Evolutionary conservation across 1,284 basidiomycete genomes (phyloP), one percentile per base, ranked within the genome.

Genomic region (Cryptococcus sp.): DNA sequence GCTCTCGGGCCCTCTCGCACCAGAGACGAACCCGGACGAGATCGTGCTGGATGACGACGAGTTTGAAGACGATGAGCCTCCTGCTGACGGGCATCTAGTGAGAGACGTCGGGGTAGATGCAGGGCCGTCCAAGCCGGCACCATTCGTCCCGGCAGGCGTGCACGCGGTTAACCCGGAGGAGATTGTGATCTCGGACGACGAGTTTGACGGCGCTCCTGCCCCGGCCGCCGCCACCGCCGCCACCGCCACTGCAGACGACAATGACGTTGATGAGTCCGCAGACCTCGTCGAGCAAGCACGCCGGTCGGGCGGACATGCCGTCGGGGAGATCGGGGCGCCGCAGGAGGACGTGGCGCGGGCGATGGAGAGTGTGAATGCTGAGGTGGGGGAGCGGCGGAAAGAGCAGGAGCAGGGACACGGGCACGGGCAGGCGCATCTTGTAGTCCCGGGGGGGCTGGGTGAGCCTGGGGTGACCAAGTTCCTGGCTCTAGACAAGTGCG

Each of bases 401-500:
- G 23, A 21, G 46, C 36, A 15, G 52, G 52, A 42, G 43, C 57
- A 38, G 40, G 24, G n/a, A n/a, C 33, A 53, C 70, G 73, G 8
- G 64, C 65, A 3, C n/a, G n/a, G n/a, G 16, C 28, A 37, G 20
- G 8, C 24, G 21, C 6, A 12, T 15, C n/a, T 67, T 66, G 35
- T 59, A 20, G 66, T 56, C 56, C n/a, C 57, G 28, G 44, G 56
- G 11, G 45, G 56, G 18, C n/a, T 45, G 46, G 36, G 54, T 35
- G 59, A 70, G 60, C 21, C 68, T 75, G 56, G 59, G 42, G 49
- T 64, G 35, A 98, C 95, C 0, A 83, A 81, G 51, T 98, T 98
- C 76, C 78, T 98, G 12, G 93, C 95, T 1, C 79, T 98, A 3
- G 92, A 96, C 78, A 98, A 98, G 74, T 97, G 93, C 67, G 82